These are phyloP conservation scores for Fonsecaea monophora DNA, from an alignment of 2,329 filamentous ascomycete genomes.

Conservation along the genomic window DNA sequence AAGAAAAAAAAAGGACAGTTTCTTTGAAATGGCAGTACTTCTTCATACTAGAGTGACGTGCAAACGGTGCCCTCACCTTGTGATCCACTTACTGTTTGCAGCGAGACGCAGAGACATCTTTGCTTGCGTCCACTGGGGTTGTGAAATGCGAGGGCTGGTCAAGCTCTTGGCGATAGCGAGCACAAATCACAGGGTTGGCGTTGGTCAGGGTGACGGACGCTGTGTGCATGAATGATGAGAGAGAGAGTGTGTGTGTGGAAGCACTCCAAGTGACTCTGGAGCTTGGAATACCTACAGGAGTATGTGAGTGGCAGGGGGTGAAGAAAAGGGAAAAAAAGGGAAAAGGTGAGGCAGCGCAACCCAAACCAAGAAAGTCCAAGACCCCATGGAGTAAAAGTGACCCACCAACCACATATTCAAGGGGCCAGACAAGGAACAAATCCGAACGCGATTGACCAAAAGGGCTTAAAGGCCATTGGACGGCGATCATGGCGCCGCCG, in stretches of 20 bases:
- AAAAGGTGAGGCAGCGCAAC: too few relatives aligned
- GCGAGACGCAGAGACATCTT: neutral
- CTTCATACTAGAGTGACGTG: neutral
- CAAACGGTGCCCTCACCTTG: conserved; percentile 6
- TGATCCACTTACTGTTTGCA: conserved; percentile 1
- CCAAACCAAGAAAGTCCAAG: too few relatives aligned
- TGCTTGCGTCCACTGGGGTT: neutral
- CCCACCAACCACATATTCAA: too few relatives aligned
- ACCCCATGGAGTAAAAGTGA: too few relatives aligned
- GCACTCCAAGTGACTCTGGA: neutral
- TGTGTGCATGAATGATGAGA: too few relatives aligned
- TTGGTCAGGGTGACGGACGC: neutral
- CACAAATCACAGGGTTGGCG: neutral
- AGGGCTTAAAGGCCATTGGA: neutral
- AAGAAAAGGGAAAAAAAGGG: too few relatives aligned
- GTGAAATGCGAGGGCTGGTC: neutral
- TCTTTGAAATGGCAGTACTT: neutral
- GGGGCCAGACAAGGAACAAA: neutral
- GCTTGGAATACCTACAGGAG: neutral
- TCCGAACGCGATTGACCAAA: neutral
- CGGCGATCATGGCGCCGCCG: neutral
- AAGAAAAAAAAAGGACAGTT: neutral
- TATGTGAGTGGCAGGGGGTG: too few relatives aligned
- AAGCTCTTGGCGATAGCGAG: neutral
- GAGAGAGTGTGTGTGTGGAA: too few relatives aligned